phyloP scores from a whole-genome alignment of 176 grass and related monocot species.

The Coix lacrymajobi region DNA sequence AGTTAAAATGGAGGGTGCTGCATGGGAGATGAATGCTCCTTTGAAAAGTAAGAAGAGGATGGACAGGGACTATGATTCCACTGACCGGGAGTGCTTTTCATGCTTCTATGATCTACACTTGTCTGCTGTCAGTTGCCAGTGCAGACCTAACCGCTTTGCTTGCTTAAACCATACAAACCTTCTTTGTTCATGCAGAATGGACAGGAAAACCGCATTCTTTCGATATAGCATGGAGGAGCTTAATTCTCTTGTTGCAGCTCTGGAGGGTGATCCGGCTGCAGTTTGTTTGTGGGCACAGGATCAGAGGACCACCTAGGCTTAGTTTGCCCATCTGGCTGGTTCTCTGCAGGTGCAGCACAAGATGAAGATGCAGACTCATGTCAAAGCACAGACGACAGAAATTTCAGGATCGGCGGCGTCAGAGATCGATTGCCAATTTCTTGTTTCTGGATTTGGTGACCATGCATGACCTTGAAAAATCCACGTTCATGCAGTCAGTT shows the following conservation, averaged over 20 bases:
- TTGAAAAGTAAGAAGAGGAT: slow-evolving; percentile 54
- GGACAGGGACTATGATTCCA: slow-evolving; percentile 61
- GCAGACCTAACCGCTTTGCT: slow-evolving; percentile 63
- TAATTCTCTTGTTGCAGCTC: slow-evolving; percentile 54
- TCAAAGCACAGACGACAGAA: slow-evolving; percentile 5
- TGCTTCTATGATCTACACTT: slow-evolving; percentile 93
- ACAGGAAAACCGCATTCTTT: slow-evolving; percentile 38
- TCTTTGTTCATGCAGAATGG: slow-evolving; percentile 68
- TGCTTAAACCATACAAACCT: slow-evolving; percentile 69
- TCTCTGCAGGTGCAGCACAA: neutral
- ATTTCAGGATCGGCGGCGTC: neutral
- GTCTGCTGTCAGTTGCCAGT: slow-evolving; percentile 73
- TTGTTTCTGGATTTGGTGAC: slow-evolving; percentile 11
- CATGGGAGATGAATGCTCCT: slow-evolving; percentile 22
- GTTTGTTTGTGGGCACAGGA: slow-evolving; percentile 18
- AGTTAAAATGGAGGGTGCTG: slow-evolving; percentile 58
- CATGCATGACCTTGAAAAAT: slow-evolving; percentile 17
- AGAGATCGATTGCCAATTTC: neutral
- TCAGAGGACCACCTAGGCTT: slow-evolving; percentile 30
- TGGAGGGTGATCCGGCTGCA: slow-evolving; percentile 62
- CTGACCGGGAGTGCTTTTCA: slow-evolving; percentile 80
- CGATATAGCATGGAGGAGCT: slow-evolving; percentile 70
- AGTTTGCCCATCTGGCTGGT: slow-evolving; percentile 12
- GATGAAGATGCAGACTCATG: slow-evolving; percentile 22
- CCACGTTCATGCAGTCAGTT: too few species aligned